phyloP scores from a whole-genome alignment of 2,329 filamentous ascomycete genomes.

The Penicillium sp. region DNA sequence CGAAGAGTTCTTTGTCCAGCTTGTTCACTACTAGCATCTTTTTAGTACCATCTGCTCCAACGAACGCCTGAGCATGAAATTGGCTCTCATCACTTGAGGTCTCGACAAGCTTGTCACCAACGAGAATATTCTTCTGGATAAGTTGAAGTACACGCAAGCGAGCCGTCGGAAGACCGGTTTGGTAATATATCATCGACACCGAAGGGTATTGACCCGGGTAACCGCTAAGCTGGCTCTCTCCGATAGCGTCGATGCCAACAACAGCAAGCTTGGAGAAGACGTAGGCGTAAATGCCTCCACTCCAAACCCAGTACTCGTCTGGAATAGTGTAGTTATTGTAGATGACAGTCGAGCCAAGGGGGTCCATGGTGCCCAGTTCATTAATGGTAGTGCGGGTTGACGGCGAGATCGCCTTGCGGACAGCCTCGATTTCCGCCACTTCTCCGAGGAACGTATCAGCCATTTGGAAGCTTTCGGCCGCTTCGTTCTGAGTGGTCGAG shows the following conservation, averaged over 20 bases:
- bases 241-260: conserved; percentile 5
- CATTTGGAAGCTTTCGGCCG: conserved; percentile 5
- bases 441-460: conserved; percentile 6
- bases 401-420: conserved; percentile 4
- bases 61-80: conserved; percentile 5
- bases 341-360: conserved; percentile 4
- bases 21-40: conserved; percentile 8
- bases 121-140: neutral
- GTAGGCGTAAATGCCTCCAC: conserved; percentile 8
- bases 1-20: neutral
- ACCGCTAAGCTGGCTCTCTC: conserved; percentile 10
- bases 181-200: conserved; percentile 8
- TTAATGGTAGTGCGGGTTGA: conserved; percentile 1
- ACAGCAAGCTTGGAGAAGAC: conserved; percentile 5
- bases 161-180: conserved; percentile 7
- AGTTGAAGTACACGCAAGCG: conserved; percentile 7
- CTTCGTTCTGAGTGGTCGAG: neutral
- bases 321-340: conserved; percentile 6
- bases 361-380: conserved; percentile 11
- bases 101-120: conserved; percentile 5
- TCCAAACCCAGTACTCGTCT: conserved; percentile 9
- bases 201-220: conserved; percentile 12
- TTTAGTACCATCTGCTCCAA: neutral
- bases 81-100: conserved; percentile 4
- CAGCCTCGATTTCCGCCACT: conserved; percentile 4